Percentiles rank a stretch among this genome's conserved stretches.
Conservation (phyloP, 495 filamentous ascomycete species). For the Mycothermus thermophilus region DNA sequence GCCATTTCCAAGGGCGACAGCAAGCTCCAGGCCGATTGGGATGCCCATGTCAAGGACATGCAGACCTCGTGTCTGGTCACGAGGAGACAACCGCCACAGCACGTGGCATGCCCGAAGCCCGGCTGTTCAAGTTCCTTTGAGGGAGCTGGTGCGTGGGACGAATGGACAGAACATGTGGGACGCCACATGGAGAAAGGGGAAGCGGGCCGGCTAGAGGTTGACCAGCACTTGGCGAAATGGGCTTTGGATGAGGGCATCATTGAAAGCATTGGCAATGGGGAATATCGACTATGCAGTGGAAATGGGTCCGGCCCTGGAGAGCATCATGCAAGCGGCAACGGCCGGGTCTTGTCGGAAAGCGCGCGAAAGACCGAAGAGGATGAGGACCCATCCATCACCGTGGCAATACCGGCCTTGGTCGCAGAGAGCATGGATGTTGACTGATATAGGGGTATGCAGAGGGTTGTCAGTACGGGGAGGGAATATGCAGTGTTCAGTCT, state of each 20-base stretch:
- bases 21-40: slow-evolving; percentile 41
- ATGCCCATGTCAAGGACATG: slow-evolving; percentile 43
- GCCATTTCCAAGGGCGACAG: slow-evolving; percentile 36
- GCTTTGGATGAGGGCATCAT: slow-evolving; percentile 45
- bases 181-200: slow-evolving; percentile 66
- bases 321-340: slow-evolving; percentile 9
- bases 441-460: slow-evolving; percentile 2
- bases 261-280: slow-evolving; percentile 35
- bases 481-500: no score
- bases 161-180: slow-evolving; percentile 85
- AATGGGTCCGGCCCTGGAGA: slow-evolving; percentile 17
- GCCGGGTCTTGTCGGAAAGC: not conserved
- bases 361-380: slow-evolving; percentile 16
- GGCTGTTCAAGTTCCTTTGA: slow-evolving; percentile 58
- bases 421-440: slow-evolving; percentile 17
- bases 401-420: slow-evolving; percentile 13
- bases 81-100: slow-evolving; percentile 50
- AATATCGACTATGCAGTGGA: slow-evolving; percentile 32
- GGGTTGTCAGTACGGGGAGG: not conserved
- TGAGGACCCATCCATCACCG: slow-evolving; percentile 25
- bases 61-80: slow-evolving; percentile 55
- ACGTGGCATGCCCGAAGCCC: slow-evolving; percentile 50
- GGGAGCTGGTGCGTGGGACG: slow-evolving; percentile 65
- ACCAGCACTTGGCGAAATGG: slow-evolving; percentile 40
- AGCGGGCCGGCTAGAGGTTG: slow-evolving; percentile 35